Conservation (phyloP, 2,329 filamentous ascomycete species). For the Epichloe typhina region DNA sequence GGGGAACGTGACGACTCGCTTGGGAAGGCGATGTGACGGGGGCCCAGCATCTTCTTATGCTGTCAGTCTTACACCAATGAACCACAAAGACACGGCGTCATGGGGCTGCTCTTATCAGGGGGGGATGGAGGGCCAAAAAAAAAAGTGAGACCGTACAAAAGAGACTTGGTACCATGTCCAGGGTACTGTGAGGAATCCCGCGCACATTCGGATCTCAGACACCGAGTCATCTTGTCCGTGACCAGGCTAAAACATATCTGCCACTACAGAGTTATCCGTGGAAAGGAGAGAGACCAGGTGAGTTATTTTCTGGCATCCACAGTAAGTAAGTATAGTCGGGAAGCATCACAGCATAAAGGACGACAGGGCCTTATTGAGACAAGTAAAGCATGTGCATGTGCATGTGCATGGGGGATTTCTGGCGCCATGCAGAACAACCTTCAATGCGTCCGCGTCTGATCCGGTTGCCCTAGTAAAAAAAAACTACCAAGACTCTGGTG, state of each 20-base stretch:
- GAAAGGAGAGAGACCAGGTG: not conserved
- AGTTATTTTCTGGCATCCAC: conserved; percentile 1
- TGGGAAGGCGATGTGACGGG: not conserved
- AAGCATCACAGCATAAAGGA: not conserved
- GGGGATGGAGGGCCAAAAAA: not conserved
- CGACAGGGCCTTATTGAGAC: not conserved
- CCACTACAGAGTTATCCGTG: not conserved
- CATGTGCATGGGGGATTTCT: not conserved
- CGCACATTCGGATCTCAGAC: not conserved
- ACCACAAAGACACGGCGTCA: not conserved
- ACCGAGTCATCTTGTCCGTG: not conserved
- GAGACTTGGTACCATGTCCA: not conserved
- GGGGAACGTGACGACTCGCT: too few species aligned
- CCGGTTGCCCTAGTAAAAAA: too few species aligned
- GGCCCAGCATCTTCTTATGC: conserved; percentile 2
- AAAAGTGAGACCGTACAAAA: not conserved
- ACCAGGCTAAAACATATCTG: not conserved
- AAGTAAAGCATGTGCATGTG: not conserved
- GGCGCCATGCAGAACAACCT: not conserved
- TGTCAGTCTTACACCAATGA: not conserved
- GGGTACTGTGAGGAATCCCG: not conserved
- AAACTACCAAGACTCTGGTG: not conserved
- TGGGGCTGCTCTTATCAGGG: not conserved
- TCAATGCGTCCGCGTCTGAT: not conserved
- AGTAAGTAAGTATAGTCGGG: not conserved